Evolutionary conservation across 495 filamentous ascomycete species (phyloP), one percentile per base, ranked within the genome.

Genomic region (Podospora fimiseda): DNA sequence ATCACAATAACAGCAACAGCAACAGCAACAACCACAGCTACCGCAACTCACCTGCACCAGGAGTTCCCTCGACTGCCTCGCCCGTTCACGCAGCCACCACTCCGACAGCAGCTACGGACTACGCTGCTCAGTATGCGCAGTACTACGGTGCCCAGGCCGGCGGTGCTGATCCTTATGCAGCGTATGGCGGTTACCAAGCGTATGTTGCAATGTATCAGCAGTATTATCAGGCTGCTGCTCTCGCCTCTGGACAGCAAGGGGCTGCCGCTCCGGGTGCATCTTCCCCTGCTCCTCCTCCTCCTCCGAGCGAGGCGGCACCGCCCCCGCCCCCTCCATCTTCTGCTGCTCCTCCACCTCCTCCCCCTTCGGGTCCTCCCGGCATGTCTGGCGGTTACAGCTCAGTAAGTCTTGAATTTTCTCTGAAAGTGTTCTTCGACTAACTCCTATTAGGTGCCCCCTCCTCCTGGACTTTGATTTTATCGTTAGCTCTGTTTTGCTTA

Each of bases 111-210:
- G 70, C 79, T 38, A 64, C 71, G 48, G 77, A 73, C 58, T 94
- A 94, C 65, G 80, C 80, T 43, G 84, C 87, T 20, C 86, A 90
- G 50, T 95, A 95, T 66, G 88, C 89, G 16, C 87, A 90, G 69
- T 91, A 92, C 58, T 89, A 90, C 60, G 74, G 74, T 37, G 74
- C 22, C n/a, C n/a, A 11, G 9, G 44, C 22, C 3, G 44, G 22
- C 23, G 23, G 79, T 36, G 70, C 73, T 52, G 93, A 98, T 58
- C 92, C 92, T 0, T 98, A 96, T 65, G 90, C 89, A 3, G 84
- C 87, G 22, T 96, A 94, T 55, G 93, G 93, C 51, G 93, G 93
- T 21, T 93, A 93, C 62, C 70, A 72, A 48, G 77, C 78, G 38
- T 91, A 95, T 52, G 74, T 88, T 45, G 81, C 86, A 50, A 66